Base-by-base conservation (phyloP, 1,284 basidiomycete species). In the Irpex rosettiformis region DNA sequence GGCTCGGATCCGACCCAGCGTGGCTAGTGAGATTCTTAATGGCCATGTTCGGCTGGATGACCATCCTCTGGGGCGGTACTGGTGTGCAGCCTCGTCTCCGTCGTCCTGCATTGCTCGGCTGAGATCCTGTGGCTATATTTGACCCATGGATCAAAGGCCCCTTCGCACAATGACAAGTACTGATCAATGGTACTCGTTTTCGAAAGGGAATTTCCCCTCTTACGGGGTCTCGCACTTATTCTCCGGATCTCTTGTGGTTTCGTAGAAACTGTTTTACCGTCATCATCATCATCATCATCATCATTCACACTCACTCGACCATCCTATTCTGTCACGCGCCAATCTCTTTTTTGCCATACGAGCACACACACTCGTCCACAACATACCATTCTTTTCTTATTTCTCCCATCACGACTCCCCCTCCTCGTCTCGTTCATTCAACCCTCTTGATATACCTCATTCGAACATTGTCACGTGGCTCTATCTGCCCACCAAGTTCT, bases 1-100 rank as follows among this genome's bases (percentile, higher is more conserved):
- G 86, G 30, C 67, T 81, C 13, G 83, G 85, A 51, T 84, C 87
- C 22, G 89, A 91, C 65, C 79, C 86, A 8, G 88, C 88, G 30
- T 91, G 88, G 88, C 79, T 89, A 75, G 85, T 90, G 52, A 74
- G 86, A 58, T 89, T 89, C 69, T 69, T 91, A 70, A 88, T 91
- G 85, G 77, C 85, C 24, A 79, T 89, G 70, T 90, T 88, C 69
- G 89, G 88, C 11, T 91, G 89, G 89, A 79, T 91, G 65, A 78
- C 82, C 28, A 76, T 86, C 43, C 62, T 77, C 22, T 65, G 77
- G 11, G 71, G 73, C 7, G 72, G 74, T 13, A 54, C 52, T 28
- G 28, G 13, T 28, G 48, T 25, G 7, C 24, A 28, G 11, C 13
- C 48, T 8, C 22, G 25, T 8, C 48, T 16, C 13, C 24, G 48